phyloP scores from a whole-genome alignment of 306 rosid species.

The Neltuma alba region DNA sequence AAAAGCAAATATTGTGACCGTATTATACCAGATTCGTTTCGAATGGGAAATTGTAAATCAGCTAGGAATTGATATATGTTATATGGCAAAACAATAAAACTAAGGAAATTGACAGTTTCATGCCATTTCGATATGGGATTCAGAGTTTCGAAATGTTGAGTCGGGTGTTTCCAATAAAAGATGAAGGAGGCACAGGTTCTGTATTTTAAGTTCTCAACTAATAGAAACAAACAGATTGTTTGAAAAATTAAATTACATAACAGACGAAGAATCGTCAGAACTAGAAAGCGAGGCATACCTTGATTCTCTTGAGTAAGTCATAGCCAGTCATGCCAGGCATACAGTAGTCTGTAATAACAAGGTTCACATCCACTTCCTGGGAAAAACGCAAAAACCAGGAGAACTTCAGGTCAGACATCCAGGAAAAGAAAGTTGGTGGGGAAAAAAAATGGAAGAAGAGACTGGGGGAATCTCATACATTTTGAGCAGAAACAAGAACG shows the following conservation, averaged over 20 bases:
- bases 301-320: conserved; percentile 91
- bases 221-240: not conserved
- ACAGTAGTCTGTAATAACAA: conserved; percentile 90
- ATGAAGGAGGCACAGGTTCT: not conserved
- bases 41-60: conserved; percentile 41
- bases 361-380: conserved; percentile 88
- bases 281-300: conserved; percentile 56
- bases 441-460: not conserved
- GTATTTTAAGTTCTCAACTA: not conserved
- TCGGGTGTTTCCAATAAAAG: not conserved
- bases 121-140: conserved; percentile 35
- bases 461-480: conserved; percentile 20
- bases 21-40: conserved; percentile 41
- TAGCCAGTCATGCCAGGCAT: conserved; percentile 99
- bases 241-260: not conserved
- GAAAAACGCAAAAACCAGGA: conserved; percentile 36
- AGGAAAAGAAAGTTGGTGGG: conserved; percentile 16
- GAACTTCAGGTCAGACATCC: conserved; percentile 28
- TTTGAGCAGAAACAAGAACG: conserved; percentile 10
- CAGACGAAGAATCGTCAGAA: not conserved
- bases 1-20: conserved; percentile 34
- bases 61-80: conserved; percentile 19
- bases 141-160: conserved; percentile 23
- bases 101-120: conserved; percentile 31
- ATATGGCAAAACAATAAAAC: conserved; percentile 23